These are phyloP conservation scores for Aspergillus hancockii DNA, from an alignment of 495 filamentous ascomycete species.

Conservation along the genomic window DNA sequence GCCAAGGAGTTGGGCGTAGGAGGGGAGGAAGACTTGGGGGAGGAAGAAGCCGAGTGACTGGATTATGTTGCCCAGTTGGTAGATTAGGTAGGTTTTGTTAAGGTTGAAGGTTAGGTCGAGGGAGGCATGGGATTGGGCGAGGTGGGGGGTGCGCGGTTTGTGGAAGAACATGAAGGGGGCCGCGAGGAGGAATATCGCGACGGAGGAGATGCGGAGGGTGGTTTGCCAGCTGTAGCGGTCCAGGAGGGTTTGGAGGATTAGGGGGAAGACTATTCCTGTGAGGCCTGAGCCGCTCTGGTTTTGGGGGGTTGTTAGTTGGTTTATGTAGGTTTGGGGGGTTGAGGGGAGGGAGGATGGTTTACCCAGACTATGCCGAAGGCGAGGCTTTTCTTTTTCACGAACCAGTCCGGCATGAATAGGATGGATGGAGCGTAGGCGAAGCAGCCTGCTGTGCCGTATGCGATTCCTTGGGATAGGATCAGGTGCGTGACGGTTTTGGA, in stretches of 20 bases:
- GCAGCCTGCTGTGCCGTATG: constrained; percentile 48
- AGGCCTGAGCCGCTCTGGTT: constrained; percentile 42
- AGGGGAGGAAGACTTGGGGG: constrained; percentile 57
- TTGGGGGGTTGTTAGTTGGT: neutral
- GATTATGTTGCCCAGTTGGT: constrained; percentile 50
- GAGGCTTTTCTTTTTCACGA: constrained; percentile 46
- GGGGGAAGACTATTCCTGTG: constrained; percentile 46
- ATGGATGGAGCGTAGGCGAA: constrained; percentile 48
- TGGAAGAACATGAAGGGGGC: constrained; percentile 57
- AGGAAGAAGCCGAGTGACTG: constrained; percentile 60
- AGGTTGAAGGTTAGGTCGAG: constrained; percentile 42
- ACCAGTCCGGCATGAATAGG: constrained; percentile 58
- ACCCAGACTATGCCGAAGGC: constrained; percentile 55
- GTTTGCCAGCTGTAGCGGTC: constrained; percentile 51
- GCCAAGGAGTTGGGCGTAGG: constrained; percentile 47
- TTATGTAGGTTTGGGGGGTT: neutral
- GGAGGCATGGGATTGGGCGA: constrained; percentile 12
- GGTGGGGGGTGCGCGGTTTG: constrained; percentile 50
- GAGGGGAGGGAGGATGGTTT: neutral
- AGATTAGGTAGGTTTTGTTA: constrained; percentile 42
- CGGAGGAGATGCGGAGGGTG: constrained; percentile 49
- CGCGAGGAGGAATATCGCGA: constrained; percentile 44
- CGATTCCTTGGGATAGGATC: constrained; percentile 51
- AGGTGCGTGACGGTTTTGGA: constrained; percentile 43
- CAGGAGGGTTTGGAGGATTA: constrained; percentile 52